A percentile compares a stretch with the other conserved stretches of the same genome.
phyloP scores from a whole-genome alignment of 2,329 filamentous ascomycete genomes.

The Monosporascus sp. region DNA sequence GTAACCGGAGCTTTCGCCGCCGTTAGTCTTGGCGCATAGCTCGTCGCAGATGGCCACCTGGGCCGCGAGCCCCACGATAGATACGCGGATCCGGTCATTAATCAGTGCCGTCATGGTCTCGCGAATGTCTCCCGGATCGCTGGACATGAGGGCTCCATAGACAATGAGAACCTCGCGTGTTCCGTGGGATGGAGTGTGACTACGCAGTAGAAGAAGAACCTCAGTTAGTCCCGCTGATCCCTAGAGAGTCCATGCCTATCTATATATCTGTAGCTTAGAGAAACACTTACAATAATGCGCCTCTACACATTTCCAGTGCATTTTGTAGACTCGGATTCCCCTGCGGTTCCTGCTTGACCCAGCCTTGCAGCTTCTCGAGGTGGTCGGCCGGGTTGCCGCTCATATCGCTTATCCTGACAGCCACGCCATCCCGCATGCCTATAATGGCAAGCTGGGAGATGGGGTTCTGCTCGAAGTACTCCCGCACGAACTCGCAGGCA shows the following conservation, averaged over 20 bases:
- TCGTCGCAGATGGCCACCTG: constrained; percentile 90
- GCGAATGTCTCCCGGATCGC: constrained; percentile 93
- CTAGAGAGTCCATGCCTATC: too few species aligned
- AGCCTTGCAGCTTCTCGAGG: constrained; percentile 65
- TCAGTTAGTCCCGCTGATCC: too few species aligned
- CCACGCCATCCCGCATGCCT: constrained; percentile 89
- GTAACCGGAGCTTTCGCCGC: constrained; percentile 59
- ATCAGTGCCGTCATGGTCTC: constrained; percentile 77
- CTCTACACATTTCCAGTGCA: constrained; percentile 89
- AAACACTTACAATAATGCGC: constrained; percentile 67
- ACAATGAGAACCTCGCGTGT: constrained; percentile 90
- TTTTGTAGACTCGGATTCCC: constrained; percentile 85
- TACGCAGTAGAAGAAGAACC: constrained; percentile 24
- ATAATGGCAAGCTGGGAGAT: constrained; percentile 93
- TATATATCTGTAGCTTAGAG: too few species aligned
- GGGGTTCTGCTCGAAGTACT: constrained; percentile 98
- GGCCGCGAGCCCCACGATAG: constrained; percentile 84
- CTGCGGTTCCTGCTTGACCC: constrained; percentile 62
- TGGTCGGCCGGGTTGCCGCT: constrained; percentile 89
- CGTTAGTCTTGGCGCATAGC: constrained; percentile 82
- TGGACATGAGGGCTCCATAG: constrained; percentile 83
- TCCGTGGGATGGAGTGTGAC: constrained; percentile 86
- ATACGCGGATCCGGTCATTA: constrained; percentile 77
- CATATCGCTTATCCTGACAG: constrained; percentile 80
- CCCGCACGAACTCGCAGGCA: constrained; percentile 79